Evolutionary conservation across 306 rosid species (phyloP).

Genomic region (Carpinus fangiana): DNA sequence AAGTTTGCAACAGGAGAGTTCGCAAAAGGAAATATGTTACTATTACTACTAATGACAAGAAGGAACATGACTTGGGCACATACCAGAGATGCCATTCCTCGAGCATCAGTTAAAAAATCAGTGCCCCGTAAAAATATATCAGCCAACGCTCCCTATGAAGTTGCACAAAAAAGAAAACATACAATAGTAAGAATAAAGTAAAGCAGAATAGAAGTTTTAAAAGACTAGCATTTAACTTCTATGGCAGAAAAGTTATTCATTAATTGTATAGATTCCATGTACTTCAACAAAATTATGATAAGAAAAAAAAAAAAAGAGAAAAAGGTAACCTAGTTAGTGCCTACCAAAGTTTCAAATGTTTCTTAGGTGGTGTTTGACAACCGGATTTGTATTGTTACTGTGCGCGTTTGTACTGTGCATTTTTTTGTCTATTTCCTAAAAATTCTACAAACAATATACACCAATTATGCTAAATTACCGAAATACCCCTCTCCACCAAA

Average conservation of each 20-base stretch:
- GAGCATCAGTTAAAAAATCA: slow-evolving; percentile 64
- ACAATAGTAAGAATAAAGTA: slow-evolving; percentile 2
- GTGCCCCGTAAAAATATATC: slow-evolving; percentile 84
- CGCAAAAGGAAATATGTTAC: background rate
- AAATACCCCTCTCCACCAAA: no score
- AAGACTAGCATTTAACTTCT: background rate
- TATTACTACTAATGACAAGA: slow-evolving; percentile 4
- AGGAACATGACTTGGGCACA: slow-evolving; percentile 8
- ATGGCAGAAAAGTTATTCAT: background rate
- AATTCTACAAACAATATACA: no score
- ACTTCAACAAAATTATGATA: background rate
- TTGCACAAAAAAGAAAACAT: slow-evolving; percentile 4
- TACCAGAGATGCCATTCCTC: slow-evolving; percentile 97
- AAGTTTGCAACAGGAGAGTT: background rate
- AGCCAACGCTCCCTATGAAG: slow-evolving; percentile 82
- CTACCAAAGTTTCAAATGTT: background rate
- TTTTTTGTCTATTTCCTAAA: no score
- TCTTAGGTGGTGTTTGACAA: no score
- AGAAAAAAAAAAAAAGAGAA: background rate
- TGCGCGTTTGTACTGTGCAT: no score
- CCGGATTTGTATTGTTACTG: no score
- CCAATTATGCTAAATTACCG: no score
- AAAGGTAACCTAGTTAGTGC: background rate
- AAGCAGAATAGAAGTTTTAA: slow-evolving; percentile 6
- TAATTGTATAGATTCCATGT: background rate